Evolutionary conservation across 176 grass and related monocot genomes (phyloP).

Genomic region (Carex scoparia): DNA sequence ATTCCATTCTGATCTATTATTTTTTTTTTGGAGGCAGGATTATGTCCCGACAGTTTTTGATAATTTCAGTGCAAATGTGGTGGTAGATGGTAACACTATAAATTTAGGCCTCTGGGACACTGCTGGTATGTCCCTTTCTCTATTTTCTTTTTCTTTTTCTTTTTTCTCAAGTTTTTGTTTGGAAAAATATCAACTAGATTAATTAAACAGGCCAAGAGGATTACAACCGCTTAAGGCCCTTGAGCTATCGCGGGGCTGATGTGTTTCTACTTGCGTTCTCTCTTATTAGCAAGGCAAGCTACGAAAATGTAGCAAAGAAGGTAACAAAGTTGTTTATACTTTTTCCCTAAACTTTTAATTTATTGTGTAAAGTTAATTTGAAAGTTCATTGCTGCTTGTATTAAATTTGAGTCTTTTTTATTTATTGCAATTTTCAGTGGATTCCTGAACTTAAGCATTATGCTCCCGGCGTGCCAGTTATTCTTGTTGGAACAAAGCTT

Average conservation of each 20-base stretch:
- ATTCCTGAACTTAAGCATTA: slow-evolving; percentile 77
- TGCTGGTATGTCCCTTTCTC: slow-evolving; percentile 34
- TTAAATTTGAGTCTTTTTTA: background rate
- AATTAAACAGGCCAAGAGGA: slow-evolving; percentile 64
- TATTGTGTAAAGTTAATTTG: background rate
- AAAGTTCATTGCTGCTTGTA: background rate
- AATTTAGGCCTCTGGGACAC: slow-evolving; percentile 74
- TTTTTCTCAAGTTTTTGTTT: slow-evolving; percentile 4
- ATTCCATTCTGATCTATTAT: background rate
- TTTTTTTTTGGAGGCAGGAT: slow-evolving; percentile 32
- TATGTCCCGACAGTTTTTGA: slow-evolving; percentile 64
- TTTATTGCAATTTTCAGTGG: slow-evolving; percentile 40
- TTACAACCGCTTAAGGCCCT: slow-evolving; percentile 62
- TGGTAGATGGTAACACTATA: slow-evolving; percentile 60
- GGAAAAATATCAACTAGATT: background rate
- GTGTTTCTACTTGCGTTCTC: slow-evolving; percentile 76
- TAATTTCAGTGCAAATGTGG: slow-evolving; percentile 66
- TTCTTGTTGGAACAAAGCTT: slow-evolving; percentile 72
- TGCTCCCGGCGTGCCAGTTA: slow-evolving; percentile 67
- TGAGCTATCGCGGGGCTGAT: slow-evolving; percentile 76
- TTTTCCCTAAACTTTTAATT: slow-evolving; percentile 2
- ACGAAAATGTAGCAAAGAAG: slow-evolving; percentile 83
- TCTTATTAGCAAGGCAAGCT: slow-evolving; percentile 77
- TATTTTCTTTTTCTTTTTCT: background rate
- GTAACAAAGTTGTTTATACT: slow-evolving; percentile 8